Conservation (phyloP, 768 basidiomycete genomes). For the Rubroboletus satanas region DNA sequence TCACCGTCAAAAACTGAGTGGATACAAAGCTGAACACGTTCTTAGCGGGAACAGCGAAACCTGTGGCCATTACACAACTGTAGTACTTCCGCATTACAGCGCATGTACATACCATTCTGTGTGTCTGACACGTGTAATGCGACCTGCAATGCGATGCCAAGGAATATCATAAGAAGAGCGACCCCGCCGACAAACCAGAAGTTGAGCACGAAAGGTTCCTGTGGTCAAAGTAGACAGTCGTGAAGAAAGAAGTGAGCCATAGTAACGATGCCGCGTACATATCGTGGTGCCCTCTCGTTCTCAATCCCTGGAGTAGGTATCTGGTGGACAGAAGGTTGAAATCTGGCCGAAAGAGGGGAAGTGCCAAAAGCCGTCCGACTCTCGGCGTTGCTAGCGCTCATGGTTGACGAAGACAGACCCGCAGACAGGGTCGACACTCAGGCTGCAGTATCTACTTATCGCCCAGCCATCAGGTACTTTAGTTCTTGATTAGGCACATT, state of each 20-base stretch:
- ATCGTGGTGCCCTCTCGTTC: conserved; percentile 37
- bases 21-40: conserved; percentile 51
- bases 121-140: conserved; percentile 15
- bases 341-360: conserved; percentile 31
- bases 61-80: conserved; percentile 30
- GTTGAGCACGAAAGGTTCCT: conserved; percentile 33
- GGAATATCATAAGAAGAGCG: conserved; percentile 41
- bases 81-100: neutral
- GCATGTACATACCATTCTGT: conserved; percentile 12
- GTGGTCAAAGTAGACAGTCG: neutral
- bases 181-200: conserved; percentile 39
- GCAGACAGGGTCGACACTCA: neutral
- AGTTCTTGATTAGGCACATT: neutral
- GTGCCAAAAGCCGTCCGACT: neutral
- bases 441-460: neutral
- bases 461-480: neutral
- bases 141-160: conserved; percentile 15
- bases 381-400: conserved; percentile 2
- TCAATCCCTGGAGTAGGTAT: conserved; percentile 44
- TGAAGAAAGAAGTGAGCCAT: neutral
- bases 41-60: conserved; percentile 47
- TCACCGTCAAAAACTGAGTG: conserved; percentile 41
- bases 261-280: conserved; percentile 32
- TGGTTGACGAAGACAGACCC: neutral
- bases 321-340: conserved; percentile 43